Evolutionary conservation across 345 rosid species (phyloP).

Genomic region (Eucalyptus decipiens): DNA sequence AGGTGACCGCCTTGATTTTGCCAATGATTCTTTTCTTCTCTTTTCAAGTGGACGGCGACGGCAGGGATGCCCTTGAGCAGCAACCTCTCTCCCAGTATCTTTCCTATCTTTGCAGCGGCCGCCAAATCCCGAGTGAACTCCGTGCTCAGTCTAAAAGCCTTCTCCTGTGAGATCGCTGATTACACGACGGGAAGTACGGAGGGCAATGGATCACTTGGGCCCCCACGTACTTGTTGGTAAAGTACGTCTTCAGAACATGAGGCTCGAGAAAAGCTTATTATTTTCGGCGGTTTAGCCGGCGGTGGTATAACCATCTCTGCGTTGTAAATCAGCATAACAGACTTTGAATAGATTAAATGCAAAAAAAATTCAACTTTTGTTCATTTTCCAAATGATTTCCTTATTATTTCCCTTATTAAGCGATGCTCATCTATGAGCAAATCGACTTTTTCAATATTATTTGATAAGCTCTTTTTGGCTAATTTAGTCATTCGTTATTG

Average conservation of each 20-base stretch:
- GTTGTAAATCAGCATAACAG: background rate
- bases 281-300: slow-evolving; percentile 53
- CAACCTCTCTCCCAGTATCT: slow-evolving; percentile 62
- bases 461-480: no score
- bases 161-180: slow-evolving; percentile 76
- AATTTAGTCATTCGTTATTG: fast-evolving
- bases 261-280: slow-evolving; percentile 55
- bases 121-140: slow-evolving; percentile 71
- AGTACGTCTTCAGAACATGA: slow-evolving; percentile 63
- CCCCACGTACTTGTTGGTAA: slow-evolving; percentile 60
- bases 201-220: slow-evolving; percentile 92
- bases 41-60: slow-evolving; percentile 41
- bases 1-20: slow-evolving; percentile 71
- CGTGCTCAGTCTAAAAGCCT: slow-evolving; percentile 48
- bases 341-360: background rate
- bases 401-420: fast-evolving
- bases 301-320: slow-evolving; percentile 64
- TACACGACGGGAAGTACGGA: slow-evolving; percentile 57
- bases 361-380: no score
- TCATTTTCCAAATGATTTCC: no score
- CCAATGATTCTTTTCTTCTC: slow-evolving; percentile 76
- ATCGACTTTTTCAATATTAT: no score
- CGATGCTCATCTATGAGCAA: no score
- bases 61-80: slow-evolving; percentile 68
- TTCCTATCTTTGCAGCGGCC: slow-evolving; percentile 81